phyloP scores from a whole-genome alignment of 345 rosid species.

The Carallia pectinifolia region DNA sequence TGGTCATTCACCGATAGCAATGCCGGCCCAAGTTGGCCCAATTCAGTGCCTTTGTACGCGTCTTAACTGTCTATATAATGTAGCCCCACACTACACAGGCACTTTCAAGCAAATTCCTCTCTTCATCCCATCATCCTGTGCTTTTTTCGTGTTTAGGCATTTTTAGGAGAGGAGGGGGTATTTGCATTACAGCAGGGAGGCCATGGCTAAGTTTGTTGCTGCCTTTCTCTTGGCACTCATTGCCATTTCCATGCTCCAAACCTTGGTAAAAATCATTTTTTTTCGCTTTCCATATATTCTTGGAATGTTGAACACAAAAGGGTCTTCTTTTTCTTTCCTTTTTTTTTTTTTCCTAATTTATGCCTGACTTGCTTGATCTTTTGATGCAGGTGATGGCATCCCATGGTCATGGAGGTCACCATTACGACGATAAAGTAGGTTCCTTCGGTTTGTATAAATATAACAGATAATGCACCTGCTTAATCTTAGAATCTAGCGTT shows the following conservation, averaged over 20 bases:
- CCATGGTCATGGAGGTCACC: slow-evolving; percentile 47
- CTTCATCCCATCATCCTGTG: not conserved
- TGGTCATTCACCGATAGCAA: too few species aligned
- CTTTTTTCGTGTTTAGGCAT: not conserved
- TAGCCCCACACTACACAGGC: slow-evolving; percentile 8
- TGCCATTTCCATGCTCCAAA: slow-evolving; percentile 63
- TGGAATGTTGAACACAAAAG: too few species aligned
- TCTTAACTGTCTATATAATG: slow-evolving; percentile 26
- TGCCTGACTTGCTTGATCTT: not conserved
- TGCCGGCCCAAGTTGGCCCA: too few species aligned
- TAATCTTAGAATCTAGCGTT: not conserved
- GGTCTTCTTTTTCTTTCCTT: not conserved
- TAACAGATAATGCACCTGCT: not conserved
- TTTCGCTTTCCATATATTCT: too few species aligned
- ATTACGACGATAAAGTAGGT: slow-evolving; percentile 26
- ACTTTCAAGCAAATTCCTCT: slow-evolving; percentile 35
- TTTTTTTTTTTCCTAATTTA: not conserved
- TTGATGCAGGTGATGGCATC: slow-evolving; percentile 43
- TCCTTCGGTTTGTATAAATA: too few species aligned
- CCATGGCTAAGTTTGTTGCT: slow-evolving; percentile 56
- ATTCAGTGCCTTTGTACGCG: too few species aligned
- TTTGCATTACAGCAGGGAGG: slow-evolving; percentile 5
- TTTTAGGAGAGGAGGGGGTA: not conserved
- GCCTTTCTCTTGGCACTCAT: slow-evolving; percentile 54
- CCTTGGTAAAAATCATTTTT: slow-evolving; percentile 37